Evolutionary conservation across 2,329 filamentous ascomycete genomes (phyloP), one percentile per base, ranked within the genome.

Genomic region (Aspergillus ruber): DNA sequence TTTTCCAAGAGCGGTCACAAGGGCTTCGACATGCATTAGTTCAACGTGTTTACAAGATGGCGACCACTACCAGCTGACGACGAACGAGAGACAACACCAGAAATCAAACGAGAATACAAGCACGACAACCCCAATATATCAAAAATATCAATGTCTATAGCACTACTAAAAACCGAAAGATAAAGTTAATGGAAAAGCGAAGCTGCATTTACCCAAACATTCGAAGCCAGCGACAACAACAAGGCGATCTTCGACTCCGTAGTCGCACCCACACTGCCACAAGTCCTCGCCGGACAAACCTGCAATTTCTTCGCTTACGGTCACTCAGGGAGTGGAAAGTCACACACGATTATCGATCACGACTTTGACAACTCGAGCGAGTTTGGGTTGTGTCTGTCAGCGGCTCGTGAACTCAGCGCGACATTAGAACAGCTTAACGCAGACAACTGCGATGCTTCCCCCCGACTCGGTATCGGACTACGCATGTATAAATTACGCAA

Each of bases 291-390:
- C 9, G 69, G 70, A 3, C 56, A 56, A 12, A 67, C 54, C 10
- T 72, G 69, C 58, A 74, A 66, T 44, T 67, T 71, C 55, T 72
- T 72, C 48, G 71, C 70, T 8, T 73, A 74, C 46, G 70, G 70
- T 3, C 69, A 73, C 52, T 70, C 70, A 2, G 67, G 66, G 15
- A 72, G 68, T 45, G 69, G 69, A 0, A 73, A 72, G 49, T 65
- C 68, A 1, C 69, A 71, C 48, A 72, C 68, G 0, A 68, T 71
- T 42, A 62, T 75, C 6, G 73, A 73, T 2, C 73, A 74, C 43
- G 63, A 74, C 15, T 68, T 64, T 40, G 58, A 70, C 5, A 49
- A 65, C 2, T 25, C 40, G 1, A 49, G 63, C 3, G 49, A 69
- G 18, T 60, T 71, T 21, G 71, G 70, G 0, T 47, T 74, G 1